Conservation (phyloP, 192 early-diverging fungal genomes). For the Mortierella claussenii region DNA sequence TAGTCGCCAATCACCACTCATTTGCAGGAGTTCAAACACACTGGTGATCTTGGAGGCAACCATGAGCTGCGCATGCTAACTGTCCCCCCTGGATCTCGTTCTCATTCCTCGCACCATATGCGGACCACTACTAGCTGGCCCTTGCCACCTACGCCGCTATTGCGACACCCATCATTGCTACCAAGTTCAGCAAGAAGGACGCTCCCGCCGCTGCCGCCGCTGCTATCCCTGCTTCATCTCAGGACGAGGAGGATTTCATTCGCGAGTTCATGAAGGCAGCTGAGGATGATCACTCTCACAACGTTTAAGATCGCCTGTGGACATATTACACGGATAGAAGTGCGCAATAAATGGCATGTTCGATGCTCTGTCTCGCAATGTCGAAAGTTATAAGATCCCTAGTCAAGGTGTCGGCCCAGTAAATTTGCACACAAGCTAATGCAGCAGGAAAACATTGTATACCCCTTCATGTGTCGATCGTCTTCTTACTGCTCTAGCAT, state of each 20-base stretch:
- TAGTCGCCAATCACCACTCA: too few species aligned
- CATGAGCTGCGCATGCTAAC: too few species aligned
- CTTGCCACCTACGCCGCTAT: constrained; percentile 53
- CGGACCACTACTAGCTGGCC: constrained; percentile 47
- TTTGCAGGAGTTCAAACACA: too few species aligned
- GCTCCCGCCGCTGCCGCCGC: constrained; percentile 22
- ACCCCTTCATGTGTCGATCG: too few species aligned
- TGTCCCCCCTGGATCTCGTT: too few species aligned
- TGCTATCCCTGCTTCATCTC: constrained; percentile 45
- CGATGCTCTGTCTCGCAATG: too few species aligned
- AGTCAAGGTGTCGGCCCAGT: too few species aligned
- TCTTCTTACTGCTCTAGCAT: background rate
- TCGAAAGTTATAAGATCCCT: too few species aligned
- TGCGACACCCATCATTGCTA: constrained; percentile 24
- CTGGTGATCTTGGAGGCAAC: too few species aligned
- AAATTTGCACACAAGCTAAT: too few species aligned
- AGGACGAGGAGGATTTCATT: constrained; percentile 53
- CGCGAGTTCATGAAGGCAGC: constrained; percentile 54
- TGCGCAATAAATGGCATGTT: background rate
- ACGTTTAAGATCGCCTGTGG: constrained; percentile 32
- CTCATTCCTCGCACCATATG: too few species aligned
- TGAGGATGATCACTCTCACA: constrained; percentile 45
- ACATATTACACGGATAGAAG: background rate
- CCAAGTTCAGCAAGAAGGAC: constrained; percentile 43
- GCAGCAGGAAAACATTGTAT: too few species aligned